Percentiles rank a stretch among this genome's conserved stretches.
Evolutionary conservation across 768 basidiomycete genomes (phyloP).

Genomic region (Trametes cinnabarina): DNA sequence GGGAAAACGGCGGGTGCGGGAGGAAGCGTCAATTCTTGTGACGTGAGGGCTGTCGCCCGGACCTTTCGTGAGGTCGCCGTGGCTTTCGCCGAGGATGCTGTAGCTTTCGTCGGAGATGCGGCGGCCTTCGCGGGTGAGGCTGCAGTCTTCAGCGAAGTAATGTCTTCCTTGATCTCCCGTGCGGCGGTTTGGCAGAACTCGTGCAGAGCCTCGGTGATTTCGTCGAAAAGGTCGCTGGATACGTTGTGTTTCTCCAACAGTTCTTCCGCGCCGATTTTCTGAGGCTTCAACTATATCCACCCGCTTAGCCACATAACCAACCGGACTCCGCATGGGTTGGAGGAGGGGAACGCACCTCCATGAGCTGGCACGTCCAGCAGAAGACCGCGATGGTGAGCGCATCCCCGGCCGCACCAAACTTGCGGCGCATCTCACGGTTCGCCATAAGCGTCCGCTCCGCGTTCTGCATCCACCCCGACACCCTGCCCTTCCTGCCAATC

Average conservation of each 20-base stretch:
- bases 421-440: conserved; percentile 19
- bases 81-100: neutral
- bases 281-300: neutral
- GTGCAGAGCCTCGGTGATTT: conserved; percentile 17
- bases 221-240: conserved; percentile 15
- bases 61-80: neutral
- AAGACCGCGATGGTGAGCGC: conserved; percentile 26
- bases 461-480: conserved; percentile 22
- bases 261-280: conserved; percentile 2
- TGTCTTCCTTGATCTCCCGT: conserved; percentile 10
- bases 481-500: conserved; percentile 15
- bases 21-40: too few species aligned
- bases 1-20: neutral
- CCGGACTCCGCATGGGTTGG: neutral
- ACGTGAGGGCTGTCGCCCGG: neutral
- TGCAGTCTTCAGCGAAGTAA: conserved; percentile 3
- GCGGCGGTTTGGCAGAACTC: conserved; percentile 13
- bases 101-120: neutral
- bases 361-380: conserved; percentile 26
- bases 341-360: conserved; percentile 11
- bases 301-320: neutral
- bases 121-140: neutral
- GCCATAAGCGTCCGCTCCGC: conserved; percentile 23
- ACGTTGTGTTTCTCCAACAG: conserved; percentile 9
- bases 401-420: conserved; percentile 16